Evolutionary conservation across 495 filamentous ascomycete species (phyloP).

Genomic region (Aspergillus campestris): DNA sequence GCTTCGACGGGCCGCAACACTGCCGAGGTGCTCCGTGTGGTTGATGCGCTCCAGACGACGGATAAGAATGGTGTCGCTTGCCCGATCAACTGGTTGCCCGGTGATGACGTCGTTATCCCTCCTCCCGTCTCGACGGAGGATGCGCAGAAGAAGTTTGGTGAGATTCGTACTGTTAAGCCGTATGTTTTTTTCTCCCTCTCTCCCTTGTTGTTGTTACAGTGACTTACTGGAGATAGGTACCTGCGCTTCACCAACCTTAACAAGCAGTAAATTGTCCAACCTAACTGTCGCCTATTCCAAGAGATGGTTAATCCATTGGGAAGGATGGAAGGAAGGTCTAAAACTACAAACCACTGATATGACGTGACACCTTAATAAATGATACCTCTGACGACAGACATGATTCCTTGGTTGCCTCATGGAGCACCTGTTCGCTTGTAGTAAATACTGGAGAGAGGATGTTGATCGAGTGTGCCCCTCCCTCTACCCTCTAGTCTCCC

Average conservation of each 20-base stretch:
- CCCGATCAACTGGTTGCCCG: conserved; percentile 83
- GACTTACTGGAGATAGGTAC: conserved; percentile 27
- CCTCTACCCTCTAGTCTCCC: too few species aligned
- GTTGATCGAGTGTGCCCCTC: too few species aligned
- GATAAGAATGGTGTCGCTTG: conserved; percentile 94
- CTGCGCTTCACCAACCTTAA: conserved; percentile 39
- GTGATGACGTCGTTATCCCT: conserved; percentile 94
- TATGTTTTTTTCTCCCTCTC: conserved; percentile 37
- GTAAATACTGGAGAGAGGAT: too few species aligned
- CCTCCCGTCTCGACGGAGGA: conserved; percentile 78
- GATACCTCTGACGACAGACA: too few species aligned
- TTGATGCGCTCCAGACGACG: conserved; percentile 94
- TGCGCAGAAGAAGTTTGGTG: conserved; percentile 84
- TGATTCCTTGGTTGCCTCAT: too few species aligned
- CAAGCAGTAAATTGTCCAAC: conserved; percentile 24
- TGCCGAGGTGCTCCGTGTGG: conserved; percentile 87
- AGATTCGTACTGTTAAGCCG: conserved; percentile 90
- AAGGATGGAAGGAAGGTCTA: too few species aligned
- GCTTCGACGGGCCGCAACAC: conserved; percentile 96
- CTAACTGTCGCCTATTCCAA: too few species aligned
- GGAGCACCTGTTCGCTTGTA: too few species aligned
- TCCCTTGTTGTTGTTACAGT: background rate
- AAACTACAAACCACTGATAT: too few species aligned
- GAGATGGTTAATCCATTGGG: too few species aligned
- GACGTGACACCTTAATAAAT: conserved; percentile 4